These are phyloP conservation scores for Ceratobasidium sp. DNA, from an alignment of 1,284 basidiomycete species.

Conservation along the genomic window DNA sequence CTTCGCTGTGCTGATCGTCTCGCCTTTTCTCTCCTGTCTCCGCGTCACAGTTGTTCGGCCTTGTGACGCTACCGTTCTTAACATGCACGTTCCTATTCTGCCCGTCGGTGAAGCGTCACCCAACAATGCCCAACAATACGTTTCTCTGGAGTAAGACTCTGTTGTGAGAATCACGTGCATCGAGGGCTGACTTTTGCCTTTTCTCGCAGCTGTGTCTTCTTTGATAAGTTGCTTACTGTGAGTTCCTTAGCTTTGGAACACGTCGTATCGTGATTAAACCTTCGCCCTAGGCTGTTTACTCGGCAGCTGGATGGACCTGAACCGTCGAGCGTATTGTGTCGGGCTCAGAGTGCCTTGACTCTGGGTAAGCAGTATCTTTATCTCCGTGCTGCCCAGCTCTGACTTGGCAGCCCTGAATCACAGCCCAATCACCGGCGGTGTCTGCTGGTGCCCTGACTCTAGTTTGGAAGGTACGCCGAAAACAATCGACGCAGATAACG, in stretches of 20 bases:
- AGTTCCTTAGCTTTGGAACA: background rate
- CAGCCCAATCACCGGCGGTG: constrained; percentile 23
- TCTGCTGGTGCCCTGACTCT: constrained; percentile 8
- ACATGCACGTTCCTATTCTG: constrained; percentile 28
- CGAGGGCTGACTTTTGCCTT: background rate
- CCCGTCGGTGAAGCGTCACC: constrained; percentile 33
- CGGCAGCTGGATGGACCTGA: constrained; percentile 12
- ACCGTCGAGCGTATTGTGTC: constrained; percentile 15
- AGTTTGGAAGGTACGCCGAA: constrained; percentile 25
- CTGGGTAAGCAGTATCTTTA: constrained; percentile 4
- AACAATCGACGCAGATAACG: too few relatives aligned
- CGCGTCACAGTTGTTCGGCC: constrained; percentile 9
- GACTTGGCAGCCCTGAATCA: background rate
- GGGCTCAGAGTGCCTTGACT: constrained; percentile 23
- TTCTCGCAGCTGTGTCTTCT: constrained; percentile 13
- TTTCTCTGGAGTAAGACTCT: constrained; percentile 17
- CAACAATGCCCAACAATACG: constrained; percentile 18
- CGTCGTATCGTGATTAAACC: background rate
- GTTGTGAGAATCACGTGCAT: background rate
- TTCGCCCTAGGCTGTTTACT: constrained; percentile 7
- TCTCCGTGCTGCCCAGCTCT: background rate
- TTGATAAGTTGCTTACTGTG: constrained; percentile 10
- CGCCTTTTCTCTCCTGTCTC: too few relatives aligned
- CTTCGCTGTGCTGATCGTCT: too few relatives aligned
- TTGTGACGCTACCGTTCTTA: constrained; percentile 22